Percentiles rank a stretch among this genome's conserved stretches.
Conservation (phyloP, 495 filamentous ascomycete genomes). For the Aspergillus hancockii region DNA sequence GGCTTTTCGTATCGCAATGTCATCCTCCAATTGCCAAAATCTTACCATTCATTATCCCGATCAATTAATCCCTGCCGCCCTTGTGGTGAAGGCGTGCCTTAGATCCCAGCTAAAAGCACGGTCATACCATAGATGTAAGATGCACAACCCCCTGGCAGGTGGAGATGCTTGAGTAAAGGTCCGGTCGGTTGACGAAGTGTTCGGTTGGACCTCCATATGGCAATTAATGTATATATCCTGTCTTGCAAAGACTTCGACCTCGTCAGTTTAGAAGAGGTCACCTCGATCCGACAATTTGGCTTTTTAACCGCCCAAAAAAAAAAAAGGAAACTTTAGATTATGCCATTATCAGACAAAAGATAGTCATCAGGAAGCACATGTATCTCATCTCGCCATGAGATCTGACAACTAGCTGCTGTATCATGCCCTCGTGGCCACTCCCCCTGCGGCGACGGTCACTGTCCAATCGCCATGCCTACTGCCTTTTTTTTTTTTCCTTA, state of each 20-base stretch:
- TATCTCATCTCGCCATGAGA: not conserved
- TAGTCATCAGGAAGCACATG: not conserved
- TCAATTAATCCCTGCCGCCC: not conserved
- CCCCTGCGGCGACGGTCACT: too few species aligned
- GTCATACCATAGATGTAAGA: not conserved
- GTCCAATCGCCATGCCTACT: too few species aligned
- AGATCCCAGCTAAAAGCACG: not conserved
- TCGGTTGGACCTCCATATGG: not conserved
- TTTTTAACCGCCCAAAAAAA: not conserved
- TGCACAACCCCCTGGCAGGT: not conserved
- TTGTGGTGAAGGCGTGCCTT: not conserved
- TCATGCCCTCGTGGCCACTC: too few species aligned
- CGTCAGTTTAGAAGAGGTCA: not conserved
- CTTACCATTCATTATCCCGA: not conserved
- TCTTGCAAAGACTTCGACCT: not conserved
- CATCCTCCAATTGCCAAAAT: not conserved
- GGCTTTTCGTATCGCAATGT: not conserved
- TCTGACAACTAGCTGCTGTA: too few species aligned
- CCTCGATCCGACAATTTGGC: not conserved
- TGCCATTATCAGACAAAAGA: not conserved
- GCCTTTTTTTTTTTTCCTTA: too few species aligned
- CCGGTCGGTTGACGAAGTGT: not conserved
- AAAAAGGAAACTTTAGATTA: not conserved
- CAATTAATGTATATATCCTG: not conserved
- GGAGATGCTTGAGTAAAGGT: not conserved